phyloP scores from a whole-genome alignment of 176 grass and related monocot genomes.

The Paspalum notatum region DNA sequence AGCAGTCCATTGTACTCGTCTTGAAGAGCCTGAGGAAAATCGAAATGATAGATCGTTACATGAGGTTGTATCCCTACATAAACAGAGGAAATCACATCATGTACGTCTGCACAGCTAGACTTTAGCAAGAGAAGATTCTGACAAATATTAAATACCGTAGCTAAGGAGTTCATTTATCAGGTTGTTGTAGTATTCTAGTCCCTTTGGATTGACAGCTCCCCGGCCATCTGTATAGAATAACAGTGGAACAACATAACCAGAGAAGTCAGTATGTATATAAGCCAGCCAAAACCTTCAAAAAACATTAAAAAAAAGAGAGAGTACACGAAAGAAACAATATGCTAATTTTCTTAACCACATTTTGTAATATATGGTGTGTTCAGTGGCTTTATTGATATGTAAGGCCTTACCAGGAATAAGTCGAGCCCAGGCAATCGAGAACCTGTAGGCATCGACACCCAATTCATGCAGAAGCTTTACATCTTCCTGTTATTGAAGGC shows the following conservation, averaged over 20 bases:
- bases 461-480: constrained; percentile 85
- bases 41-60: constrained; percentile 87
- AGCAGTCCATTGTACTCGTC: constrained; percentile 71
- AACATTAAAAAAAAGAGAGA: background rate
- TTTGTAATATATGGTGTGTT: background rate
- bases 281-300: background rate
- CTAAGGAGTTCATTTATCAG: constrained; percentile 81
- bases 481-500: constrained; percentile 63
- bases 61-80: constrained; percentile 84
- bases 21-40: constrained; percentile 87
- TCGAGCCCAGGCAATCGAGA: constrained; percentile 87
- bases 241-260: constrained; percentile 14
- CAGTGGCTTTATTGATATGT: background rate
- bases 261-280: background rate
- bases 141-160: constrained; percentile 50
- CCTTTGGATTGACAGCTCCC: constrained; percentile 82
- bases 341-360: background rate
- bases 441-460: constrained; percentile 82
- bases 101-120: background rate
- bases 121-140: background rate
- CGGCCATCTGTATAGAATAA: constrained; percentile 63
- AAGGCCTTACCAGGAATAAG: constrained; percentile 71
- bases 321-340: background rate
- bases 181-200: constrained; percentile 90
- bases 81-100: constrained; percentile 12